phyloP scores from a whole-genome alignment of 768 basidiomycete genomes.

The Suillus alpinus region DNA sequence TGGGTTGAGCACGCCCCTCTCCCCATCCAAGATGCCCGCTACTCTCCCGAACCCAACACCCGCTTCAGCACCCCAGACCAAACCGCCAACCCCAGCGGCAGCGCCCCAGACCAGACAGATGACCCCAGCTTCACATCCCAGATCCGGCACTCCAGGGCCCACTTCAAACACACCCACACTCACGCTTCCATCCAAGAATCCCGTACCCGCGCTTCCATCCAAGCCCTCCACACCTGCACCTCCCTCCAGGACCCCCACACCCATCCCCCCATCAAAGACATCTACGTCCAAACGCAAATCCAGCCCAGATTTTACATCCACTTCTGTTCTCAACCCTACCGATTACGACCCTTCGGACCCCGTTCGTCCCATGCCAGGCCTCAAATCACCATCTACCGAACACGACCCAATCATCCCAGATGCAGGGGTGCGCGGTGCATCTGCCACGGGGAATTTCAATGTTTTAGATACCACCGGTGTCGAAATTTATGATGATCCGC shows the following conservation, averaged over 20 bases:
- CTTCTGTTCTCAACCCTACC: not conserved
- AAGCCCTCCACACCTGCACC: not conserved
- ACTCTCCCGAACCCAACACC: not conserved
- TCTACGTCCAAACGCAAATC: not conserved
- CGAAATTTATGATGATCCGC: constrained; percentile 3
- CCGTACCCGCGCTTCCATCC: not conserved
- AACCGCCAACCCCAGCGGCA: not conserved
- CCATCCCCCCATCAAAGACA: not conserved
- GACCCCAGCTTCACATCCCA: too few relatives aligned
- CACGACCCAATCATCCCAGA: not conserved
- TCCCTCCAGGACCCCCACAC: not conserved
- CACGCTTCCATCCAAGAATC: not conserved
- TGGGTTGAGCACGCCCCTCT: not conserved
- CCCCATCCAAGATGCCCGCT: not conserved
- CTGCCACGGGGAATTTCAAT: constrained; percentile 7
- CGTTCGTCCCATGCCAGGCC: constrained; percentile 1
- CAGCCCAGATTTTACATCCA: constrained; percentile 5
- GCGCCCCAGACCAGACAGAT: not conserved
- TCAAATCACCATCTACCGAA: not conserved
- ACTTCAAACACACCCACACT: not conserved
- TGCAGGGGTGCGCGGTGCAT: not conserved
- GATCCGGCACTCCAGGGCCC: not conserved
- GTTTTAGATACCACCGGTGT: constrained; percentile 4
- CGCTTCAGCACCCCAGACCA: not conserved
- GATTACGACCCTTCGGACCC: not conserved